phyloP scores from a whole-genome alignment of 75 land plant species.

The Azolla pinnata region DNA sequence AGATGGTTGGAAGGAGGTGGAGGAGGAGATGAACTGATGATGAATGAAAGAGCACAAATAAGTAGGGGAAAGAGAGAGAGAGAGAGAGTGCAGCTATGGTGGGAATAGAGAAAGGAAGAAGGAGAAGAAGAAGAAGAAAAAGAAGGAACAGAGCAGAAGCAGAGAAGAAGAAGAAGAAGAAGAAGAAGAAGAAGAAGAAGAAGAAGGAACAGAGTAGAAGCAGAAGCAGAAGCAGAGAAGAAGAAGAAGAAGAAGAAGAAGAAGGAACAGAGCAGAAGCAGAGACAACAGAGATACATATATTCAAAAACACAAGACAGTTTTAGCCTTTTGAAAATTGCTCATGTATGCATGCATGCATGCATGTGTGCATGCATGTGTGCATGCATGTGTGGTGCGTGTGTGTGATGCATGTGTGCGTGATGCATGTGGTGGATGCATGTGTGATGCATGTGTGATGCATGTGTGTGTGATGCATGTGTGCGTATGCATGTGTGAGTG shows the following conservation, averaged over 20 bases:
- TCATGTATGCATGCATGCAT: constrained; percentile 1
- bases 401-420: constrained; percentile 2
- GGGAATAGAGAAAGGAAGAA: not conserved
- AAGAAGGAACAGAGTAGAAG: too few relatives aligned
- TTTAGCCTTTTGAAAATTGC: not conserved
- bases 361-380: not conserved
- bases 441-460: not conserved
- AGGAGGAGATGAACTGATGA: not conserved
- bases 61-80: not conserved
- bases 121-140: not conserved
- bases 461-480: not conserved
- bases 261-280: too few relatives aligned
- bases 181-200: too few relatives aligned
- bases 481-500: not conserved
- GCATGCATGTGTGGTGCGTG: not conserved
- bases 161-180: too few relatives aligned
- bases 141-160: too few relatives aligned
- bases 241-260: too few relatives aligned
- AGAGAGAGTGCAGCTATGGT: not conserved
- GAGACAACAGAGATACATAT: too few relatives aligned
- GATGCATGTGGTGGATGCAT: not conserved
- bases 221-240: too few relatives aligned
- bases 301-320: too few relatives aligned
- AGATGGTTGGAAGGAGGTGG: constrained; percentile 31
- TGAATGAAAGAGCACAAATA: not conserved